Evolutionary conservation across 768 basidiomycete species (phyloP), one percentile per base, ranked within the genome.

Genomic region (Auricularia sp.): DNA sequence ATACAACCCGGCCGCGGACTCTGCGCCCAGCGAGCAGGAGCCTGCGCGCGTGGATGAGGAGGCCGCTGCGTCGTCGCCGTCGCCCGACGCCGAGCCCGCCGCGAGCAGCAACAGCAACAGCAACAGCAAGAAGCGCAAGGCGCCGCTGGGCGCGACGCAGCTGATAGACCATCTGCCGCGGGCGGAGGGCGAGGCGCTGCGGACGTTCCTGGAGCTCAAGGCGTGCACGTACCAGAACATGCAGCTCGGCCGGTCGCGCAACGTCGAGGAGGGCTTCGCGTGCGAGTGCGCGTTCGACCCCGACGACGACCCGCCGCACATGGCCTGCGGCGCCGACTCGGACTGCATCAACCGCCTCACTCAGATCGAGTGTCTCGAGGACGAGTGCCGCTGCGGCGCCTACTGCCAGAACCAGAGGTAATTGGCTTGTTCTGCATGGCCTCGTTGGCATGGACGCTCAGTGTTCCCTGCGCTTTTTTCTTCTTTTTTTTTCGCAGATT

Each of bases 261-360:
- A 96, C 77, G 82, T 87, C 63, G 82, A 89, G 71, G 97, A 98
- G 79, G 90, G 92, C 76, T 92, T 94, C 89, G 85, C 87, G 29
- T 99, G 97, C 79, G 97, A 99, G 74, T 99, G 97, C 77, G 77
- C 77, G 66, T 96, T 85, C 75, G 85, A 89, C 65, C 83, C 72
- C 92, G 90, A 80, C 67, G 72, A 76, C 33, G 87, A 89, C 73
- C 80, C 81, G 67, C 80, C 79, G 13, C 79, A 84, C 54, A 76
- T 75, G 63, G 92, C 93, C 5, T 99, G 97, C 76, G 93, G 94
- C 33, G 83, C 86, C 45, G 80, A 83, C 67, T 93, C 92, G 29
- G 92, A 96, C 77, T 99, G 97, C 75, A 98, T 99, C 78, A 99
- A 98, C 76, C 83, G 94, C 65, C 84, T 98, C 67, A 95, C 97